These are phyloP conservation scores for Fremontodendron californicum DNA, from an alignment of 345 rosid species.

Conservation along the genomic window DNA sequence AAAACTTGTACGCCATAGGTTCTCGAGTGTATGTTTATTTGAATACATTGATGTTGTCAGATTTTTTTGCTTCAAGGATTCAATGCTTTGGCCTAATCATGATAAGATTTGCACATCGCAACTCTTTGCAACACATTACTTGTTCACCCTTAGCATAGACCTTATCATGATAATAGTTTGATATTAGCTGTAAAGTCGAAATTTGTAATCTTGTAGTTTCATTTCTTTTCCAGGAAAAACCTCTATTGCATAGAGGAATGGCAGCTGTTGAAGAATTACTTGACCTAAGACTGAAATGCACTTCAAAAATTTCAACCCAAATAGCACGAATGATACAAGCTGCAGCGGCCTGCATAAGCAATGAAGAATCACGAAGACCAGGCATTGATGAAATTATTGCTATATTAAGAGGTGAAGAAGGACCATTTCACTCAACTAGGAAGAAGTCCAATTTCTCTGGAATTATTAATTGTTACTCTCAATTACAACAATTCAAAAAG, in stretches of 20 bases:
- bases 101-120: not conserved
- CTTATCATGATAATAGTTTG: not conserved
- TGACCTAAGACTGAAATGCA: slow-evolving; percentile 51
- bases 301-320: slow-evolving; percentile 34
- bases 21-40: too few relatives aligned
- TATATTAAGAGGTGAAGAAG: slow-evolving; percentile 61
- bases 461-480: slow-evolving; percentile 56
- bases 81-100: not conserved
- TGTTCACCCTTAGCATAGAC: not conserved
- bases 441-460: slow-evolving; percentile 56
- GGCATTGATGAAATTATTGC: slow-evolving; percentile 48
- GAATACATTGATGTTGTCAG: too few relatives aligned
- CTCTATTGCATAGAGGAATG: slow-evolving; percentile 60
- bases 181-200: not conserved
- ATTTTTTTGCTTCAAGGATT: not conserved
- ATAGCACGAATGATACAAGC: slow-evolving; percentile 67
- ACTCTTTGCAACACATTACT: not conserved
- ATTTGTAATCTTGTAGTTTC: not conserved
- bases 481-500: slow-evolving; percentile 56
- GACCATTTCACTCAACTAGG: slow-evolving; percentile 29
- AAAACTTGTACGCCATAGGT: too few relatives aligned
- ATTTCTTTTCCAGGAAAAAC: slow-evolving; percentile 58
- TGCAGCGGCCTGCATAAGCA: slow-evolving; percentile 64
- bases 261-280: slow-evolving; percentile 61
- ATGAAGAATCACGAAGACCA: slow-evolving; percentile 73